Evolutionary conservation across 495 filamentous ascomycete genomes (phyloP), one percentile per base, ranked within the genome.

Genomic region (Hyaloscypha hepaticicola): DNA sequence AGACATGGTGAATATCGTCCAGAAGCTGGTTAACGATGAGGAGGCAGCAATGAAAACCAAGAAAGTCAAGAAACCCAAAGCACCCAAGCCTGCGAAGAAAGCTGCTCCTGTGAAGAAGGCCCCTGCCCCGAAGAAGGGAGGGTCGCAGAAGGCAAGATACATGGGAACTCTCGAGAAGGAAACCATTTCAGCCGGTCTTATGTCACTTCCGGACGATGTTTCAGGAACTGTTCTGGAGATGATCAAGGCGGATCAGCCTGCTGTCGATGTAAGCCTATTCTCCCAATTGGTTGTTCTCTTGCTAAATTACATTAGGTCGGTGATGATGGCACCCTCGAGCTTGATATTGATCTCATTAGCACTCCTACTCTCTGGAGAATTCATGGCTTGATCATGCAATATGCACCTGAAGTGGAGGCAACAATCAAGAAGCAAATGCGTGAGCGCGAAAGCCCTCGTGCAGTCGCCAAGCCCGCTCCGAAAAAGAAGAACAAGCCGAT

Each of bases 401-500:
- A 86, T 28, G 84, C 82, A 34, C 88, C 89, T 0, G 69, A 82
- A 12, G 75, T 86, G 29, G 76, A 78, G 19, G 53, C 25, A 1
- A 28, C 28, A 14, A 48, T 66, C 62, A 63, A 53, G 52, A 52
- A 50, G 64, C 60, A 33, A 64, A 69, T 55, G 63, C 59, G 63
- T 72, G 75, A 64, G 74, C 74, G 34, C 78, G 84, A 66, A 75
- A 77, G 56, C 41, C 71, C 72, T 45, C 75, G 70, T 61, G 66
- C 78, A 27, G 82, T 79, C 65, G 72, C 76, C 25, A 76, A 83
- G 19, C 78, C 85, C 0, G 73, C 84, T 16, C 91, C 91, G 76
- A 84, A 89, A 19, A 97, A 96, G 80, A 99, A 99, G 83, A 97
- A 99, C 78, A 98, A 97, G 82, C 95, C 95, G 0, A 99, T 98